Conservation (phyloP, 306 rosid genomes). For the Arachis stenosperma region DNA sequence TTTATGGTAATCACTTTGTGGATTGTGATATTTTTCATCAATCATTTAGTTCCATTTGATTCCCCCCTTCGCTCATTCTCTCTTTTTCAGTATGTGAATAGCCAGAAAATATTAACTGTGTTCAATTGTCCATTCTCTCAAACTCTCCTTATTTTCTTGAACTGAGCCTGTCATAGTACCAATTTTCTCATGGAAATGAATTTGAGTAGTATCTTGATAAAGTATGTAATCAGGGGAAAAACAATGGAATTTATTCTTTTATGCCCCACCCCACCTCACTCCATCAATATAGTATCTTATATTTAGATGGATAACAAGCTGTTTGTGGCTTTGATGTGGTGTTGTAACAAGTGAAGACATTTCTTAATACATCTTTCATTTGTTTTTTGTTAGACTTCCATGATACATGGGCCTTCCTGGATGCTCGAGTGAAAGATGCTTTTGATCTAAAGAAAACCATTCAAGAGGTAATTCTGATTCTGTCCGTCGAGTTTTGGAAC, state of each 20-base stretch:
- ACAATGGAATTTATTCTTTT: not conserved
- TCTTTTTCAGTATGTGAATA: too few relatives aligned
- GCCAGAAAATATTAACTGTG: not conserved
- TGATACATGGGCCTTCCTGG: conserved; percentile 89
- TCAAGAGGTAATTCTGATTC: too few relatives aligned
- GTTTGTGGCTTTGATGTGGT: conserved; percentile 4
- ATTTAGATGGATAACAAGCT: not conserved
- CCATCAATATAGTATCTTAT: not conserved
- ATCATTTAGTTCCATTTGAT: not conserved
- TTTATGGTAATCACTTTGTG: not conserved
- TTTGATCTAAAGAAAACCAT: too few relatives aligned
- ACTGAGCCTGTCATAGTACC: not conserved
- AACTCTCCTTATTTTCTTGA: not conserved
- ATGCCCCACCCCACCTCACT: not conserved
- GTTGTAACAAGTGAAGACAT: not conserved
- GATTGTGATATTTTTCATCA: not conserved
- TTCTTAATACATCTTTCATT: conserved; percentile 12
- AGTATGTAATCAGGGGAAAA: not conserved
- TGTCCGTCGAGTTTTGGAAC: too few relatives aligned
- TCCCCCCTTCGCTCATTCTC: too few relatives aligned
- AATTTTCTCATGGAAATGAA: not conserved
- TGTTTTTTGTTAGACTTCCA: conserved; percentile 60
- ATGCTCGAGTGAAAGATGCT: conserved; percentile 53
- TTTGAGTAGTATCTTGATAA: conserved; percentile 4
- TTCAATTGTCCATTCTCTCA: conserved; percentile 17